Base-by-base conservation (phyloP, 306 rosid genomes). In the Vicia sativa region DNA sequence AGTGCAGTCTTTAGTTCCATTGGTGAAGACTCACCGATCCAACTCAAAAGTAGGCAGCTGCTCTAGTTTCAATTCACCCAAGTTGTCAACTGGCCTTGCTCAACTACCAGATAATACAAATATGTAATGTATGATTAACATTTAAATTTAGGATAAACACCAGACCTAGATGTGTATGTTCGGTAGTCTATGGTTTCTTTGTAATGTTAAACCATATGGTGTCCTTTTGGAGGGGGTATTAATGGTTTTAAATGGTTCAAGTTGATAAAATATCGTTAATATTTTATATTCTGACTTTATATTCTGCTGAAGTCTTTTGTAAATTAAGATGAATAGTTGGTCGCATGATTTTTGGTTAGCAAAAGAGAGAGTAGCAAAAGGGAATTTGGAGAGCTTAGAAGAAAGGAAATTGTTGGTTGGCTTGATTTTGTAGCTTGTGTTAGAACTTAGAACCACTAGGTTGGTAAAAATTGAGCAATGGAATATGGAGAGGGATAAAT, bases 1-100 rank as follows among this genome's bases (percentile, higher is more conserved):
- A 13, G 97, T 93, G 71, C 97, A 93, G 74, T 93, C 98, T 10
- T 72, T 90, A 66, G 95, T 90, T 62, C 98, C 98, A 0, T 72
- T 93, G 57, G 91, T 83, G 69, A 90, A 80, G 84, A 77, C 77
- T 73, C 86, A 79, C 64, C 62, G 86, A 70, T 48, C 93, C 54
- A 68, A 78, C 54, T 81, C 96, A 18, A 88, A 75, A 79, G 80
- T 77, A 12, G 91, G 88, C 14, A 83, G 74, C 80, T 73, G 73
- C 78, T 80, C 89, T 34, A 81, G 90, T 73, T 81, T 82, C 79
- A 72, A 77, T 39, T 83, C 86, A 4, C 73, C 85, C 16, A 83
- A 74, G 81, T 70, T 89, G 28, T 91, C 95, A 39, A 75, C 73
- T 1, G 35, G 83, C 26, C 84, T 67, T 1, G 28, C 82, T 16